These are phyloP conservation scores for Sporothrix brunneoviolacea DNA, from an alignment of 2,329 filamentous ascomycete species.

Conservation along the genomic window DNA sequence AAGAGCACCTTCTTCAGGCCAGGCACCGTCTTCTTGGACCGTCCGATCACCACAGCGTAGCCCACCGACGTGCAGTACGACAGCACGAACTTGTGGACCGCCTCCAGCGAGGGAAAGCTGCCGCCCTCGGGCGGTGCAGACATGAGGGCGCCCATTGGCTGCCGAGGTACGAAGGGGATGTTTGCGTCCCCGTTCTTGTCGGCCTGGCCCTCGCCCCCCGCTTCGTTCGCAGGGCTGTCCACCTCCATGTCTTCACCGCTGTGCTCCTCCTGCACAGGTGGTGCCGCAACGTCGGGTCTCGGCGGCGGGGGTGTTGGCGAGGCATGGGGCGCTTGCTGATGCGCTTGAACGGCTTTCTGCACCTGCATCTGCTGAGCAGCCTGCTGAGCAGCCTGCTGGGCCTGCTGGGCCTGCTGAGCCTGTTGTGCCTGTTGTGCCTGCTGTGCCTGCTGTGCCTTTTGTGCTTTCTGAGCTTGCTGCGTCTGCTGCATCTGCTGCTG, in stretches of 20 bases:
- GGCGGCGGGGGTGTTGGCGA: constrained; percentile 15
- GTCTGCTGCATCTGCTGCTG: constrained; percentile 19
- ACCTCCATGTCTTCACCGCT: constrained; percentile 47
- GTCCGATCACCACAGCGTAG: constrained; percentile 61
- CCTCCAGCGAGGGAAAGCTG: constrained; percentile 57
- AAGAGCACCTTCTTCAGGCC: constrained; percentile 62
- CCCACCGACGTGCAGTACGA: constrained; percentile 61
- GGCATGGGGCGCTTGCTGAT: constrained; percentile 24
- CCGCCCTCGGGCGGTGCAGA: constrained; percentile 58
- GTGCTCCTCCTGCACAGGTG: constrained; percentile 29
- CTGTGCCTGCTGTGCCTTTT: constrained; percentile 28
- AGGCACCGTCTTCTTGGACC: constrained; percentile 61
- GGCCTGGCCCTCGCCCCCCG: constrained; percentile 26
- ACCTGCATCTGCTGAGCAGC: constrained; percentile 24
- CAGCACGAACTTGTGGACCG: constrained; percentile 57
- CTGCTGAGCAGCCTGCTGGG: constrained; percentile 23
- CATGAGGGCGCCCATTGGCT: constrained; percentile 54
- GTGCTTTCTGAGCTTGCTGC: constrained; percentile 16
- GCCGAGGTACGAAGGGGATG: constrained; percentile 43
- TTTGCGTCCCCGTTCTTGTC: constrained; percentile 25
- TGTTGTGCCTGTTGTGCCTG: constrained; percentile 28
- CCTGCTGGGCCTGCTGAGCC: constrained; percentile 26
- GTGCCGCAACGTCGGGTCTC: constrained; percentile 22
- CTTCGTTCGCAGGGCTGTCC: constrained; percentile 28
- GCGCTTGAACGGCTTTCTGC: constrained; percentile 30